Percentiles rank a stretch among this genome's conserved stretches.
phyloP scores from a whole-genome alignment of 495 filamentous ascomycete species.

The Wilcoxina mikolae region DNA sequence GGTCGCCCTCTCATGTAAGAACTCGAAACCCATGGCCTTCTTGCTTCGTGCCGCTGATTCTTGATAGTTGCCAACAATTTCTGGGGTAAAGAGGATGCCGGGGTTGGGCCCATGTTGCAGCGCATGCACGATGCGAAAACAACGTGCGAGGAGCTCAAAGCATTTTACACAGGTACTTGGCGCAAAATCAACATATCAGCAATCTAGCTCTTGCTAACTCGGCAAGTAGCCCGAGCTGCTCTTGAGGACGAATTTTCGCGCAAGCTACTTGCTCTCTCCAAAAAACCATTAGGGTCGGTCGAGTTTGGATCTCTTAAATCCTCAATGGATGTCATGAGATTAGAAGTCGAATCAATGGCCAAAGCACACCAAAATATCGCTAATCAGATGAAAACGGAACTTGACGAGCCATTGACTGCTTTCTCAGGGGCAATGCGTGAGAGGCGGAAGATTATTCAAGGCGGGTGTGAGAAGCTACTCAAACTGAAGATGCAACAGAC shows the following conservation, averaged over 20 bases:
- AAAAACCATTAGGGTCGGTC: constrained; percentile 78
- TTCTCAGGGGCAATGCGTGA: constrained; percentile 93
- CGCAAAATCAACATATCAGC: constrained; percentile 5
- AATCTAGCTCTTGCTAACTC: constrained; percentile 3
- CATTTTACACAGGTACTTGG: constrained; percentile 66
- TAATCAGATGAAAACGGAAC: constrained; percentile 82
- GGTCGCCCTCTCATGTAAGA: constrained; percentile 35
- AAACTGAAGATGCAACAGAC: constrained; percentile 91
- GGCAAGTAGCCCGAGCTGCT: constrained; percentile 55
- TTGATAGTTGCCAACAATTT: constrained; percentile 89
- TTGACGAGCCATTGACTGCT: constrained; percentile 87
- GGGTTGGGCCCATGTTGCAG: constrained; percentile 78
- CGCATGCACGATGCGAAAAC: constrained; percentile 93
- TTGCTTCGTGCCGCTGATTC: not conserved
- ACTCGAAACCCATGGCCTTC: not conserved
- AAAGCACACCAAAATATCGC: constrained; percentile 87
- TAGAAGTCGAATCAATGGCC: constrained; percentile 85
- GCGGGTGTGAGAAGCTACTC: constrained; percentile 77
- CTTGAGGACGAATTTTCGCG: constrained; percentile 98
- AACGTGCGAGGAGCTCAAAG: constrained; percentile 85
- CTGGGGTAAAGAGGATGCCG: constrained; percentile 98
- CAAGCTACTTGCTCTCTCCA: constrained; percentile 70
- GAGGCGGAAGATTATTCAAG: constrained; percentile 86
- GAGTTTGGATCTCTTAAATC: constrained; percentile 69
- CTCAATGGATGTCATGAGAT: constrained; percentile 74